Evolutionary conservation across 768 basidiomycete genomes (phyloP).

Genomic region (Lyophyllum decastes): DNA sequence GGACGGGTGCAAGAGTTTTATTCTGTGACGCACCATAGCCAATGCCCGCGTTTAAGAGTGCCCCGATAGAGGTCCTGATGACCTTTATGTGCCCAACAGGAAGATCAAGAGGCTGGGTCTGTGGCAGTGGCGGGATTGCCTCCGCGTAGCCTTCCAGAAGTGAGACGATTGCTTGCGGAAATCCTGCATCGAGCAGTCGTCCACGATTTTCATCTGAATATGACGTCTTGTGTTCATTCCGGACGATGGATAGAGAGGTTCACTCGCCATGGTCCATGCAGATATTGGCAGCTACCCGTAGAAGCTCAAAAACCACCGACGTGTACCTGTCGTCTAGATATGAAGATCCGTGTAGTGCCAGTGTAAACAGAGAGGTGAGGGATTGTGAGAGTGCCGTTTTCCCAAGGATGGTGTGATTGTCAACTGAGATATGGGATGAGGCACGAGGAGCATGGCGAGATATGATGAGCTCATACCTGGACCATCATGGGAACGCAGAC

Average conservation of each 20-base stretch:
- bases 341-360: slow-evolving; percentile 50
- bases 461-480: slow-evolving; percentile 34
- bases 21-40: slow-evolving; percentile 59
- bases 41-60: slow-evolving; percentile 75
- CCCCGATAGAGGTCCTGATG: slow-evolving; percentile 76
- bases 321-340: slow-evolving; percentile 48
- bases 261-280: slow-evolving; percentile 80
- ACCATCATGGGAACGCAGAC: slow-evolving; percentile 56
- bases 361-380: slow-evolving; percentile 59
- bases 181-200: slow-evolving; percentile 65
- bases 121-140: slow-evolving; percentile 34
- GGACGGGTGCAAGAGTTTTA: background rate
- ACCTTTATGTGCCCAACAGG: slow-evolving; percentile 67
- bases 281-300: slow-evolving; percentile 80
- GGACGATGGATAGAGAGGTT: background rate
- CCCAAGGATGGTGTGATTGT: slow-evolving; percentile 73
- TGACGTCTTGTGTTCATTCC: too few species aligned
- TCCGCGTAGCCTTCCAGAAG: slow-evolving; percentile 72
- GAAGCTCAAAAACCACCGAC: slow-evolving; percentile 61
- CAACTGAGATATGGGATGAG: slow-evolving; percentile 44
- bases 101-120: slow-evolving; percentile 46
- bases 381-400: slow-evolving; percentile 63
- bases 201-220: slow-evolving; percentile 62
- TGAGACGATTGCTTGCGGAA: slow-evolving; percentile 66
- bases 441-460: slow-evolving; percentile 11